phyloP scores from a whole-genome alignment of 2,329 filamentous ascomycete species.

The Nemania serpens region DNA sequence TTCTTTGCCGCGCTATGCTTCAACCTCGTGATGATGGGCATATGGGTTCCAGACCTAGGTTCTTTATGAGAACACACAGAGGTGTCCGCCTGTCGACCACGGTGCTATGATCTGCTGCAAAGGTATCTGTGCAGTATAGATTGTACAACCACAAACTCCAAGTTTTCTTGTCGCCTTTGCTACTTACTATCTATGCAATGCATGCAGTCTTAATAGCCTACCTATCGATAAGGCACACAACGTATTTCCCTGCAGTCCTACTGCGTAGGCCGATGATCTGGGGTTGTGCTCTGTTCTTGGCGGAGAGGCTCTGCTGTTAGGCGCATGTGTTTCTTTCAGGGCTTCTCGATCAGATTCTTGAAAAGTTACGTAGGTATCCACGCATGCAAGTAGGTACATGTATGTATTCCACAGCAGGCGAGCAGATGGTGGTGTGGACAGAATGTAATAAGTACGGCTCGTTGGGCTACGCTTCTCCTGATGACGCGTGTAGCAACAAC shows the following conservation, averaged over 20 bases:
- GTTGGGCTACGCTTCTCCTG: background rate
- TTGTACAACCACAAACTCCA: too few species aligned
- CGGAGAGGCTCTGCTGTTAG: constrained; percentile 30
- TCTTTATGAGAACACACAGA: too few species aligned
- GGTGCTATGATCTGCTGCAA: too few species aligned
- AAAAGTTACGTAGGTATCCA: background rate
- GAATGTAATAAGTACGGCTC: constrained; percentile 1
- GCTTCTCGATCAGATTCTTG: constrained; percentile 1
- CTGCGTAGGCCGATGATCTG: constrained; percentile 11
- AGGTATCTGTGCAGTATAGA: too few species aligned
- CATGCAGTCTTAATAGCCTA: background rate
- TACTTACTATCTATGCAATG: too few species aligned
- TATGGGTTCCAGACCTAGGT: too few species aligned
- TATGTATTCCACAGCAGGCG: background rate
- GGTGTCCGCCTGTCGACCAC: too few species aligned
- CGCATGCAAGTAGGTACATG: background rate
- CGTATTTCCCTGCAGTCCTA: background rate
- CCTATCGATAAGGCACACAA: background rate
- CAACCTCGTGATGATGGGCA: too few species aligned
- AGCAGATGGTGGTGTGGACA: background rate
- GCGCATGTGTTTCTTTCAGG: constrained; percentile 22
- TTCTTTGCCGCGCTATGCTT: constrained; percentile 17
- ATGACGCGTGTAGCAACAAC: background rate
- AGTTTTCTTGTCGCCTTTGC: too few species aligned
- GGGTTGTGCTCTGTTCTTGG: constrained; percentile 22